Evolutionary conservation across 2,329 filamentous ascomycete species (phyloP).

Genomic region (Scytalidium lignicola): DNA sequence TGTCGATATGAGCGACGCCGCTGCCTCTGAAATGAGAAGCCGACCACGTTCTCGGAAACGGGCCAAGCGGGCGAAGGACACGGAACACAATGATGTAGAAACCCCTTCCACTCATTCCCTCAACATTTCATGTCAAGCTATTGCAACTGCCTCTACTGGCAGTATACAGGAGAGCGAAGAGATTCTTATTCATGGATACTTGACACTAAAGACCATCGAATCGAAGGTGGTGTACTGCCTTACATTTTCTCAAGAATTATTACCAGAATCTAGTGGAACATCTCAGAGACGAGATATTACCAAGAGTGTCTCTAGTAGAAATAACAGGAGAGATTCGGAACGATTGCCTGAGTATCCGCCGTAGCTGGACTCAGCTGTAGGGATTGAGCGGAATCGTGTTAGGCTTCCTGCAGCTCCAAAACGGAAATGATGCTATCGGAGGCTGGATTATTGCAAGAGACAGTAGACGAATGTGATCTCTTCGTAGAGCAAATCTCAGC

Average conservation of each 20-base stretch:
- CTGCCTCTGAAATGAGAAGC: constrained; percentile 6
- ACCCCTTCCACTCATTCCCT: constrained; percentile 11
- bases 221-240: constrained; percentile 15
- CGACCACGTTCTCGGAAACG: constrained; percentile 10
- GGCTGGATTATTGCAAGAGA: constrained; percentile 10
- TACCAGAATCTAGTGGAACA: constrained; percentile 2
- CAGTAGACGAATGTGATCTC: constrained; percentile 8
- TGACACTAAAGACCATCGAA: constrained; percentile 11
- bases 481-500: constrained; percentile 9
- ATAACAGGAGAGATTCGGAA: constrained; percentile 7
- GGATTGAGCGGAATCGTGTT: constrained; percentile 7
- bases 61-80: constrained; percentile 9
- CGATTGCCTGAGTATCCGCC: constrained; percentile 6
- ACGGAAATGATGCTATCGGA: constrained; percentile 9
- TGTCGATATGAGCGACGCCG: constrained; percentile 10
- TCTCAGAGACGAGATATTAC: constrained; percentile 6
- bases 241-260: constrained; percentile 14
- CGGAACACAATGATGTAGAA: constrained; percentile 5
- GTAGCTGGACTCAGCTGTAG: constrained; percentile 6
- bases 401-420: constrained; percentile 5
- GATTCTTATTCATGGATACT: constrained; percentile 12
- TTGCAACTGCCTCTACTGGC: constrained; percentile 7
- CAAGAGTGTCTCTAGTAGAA: constrained; percentile 4
- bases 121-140: constrained; percentile 11
- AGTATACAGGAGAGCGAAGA: constrained; percentile 13